Evolutionary conservation across 257 asterid genomes (phyloP), one percentile per base, ranked within the genome.

Genomic region (Buddleja alternifolia): DNA sequence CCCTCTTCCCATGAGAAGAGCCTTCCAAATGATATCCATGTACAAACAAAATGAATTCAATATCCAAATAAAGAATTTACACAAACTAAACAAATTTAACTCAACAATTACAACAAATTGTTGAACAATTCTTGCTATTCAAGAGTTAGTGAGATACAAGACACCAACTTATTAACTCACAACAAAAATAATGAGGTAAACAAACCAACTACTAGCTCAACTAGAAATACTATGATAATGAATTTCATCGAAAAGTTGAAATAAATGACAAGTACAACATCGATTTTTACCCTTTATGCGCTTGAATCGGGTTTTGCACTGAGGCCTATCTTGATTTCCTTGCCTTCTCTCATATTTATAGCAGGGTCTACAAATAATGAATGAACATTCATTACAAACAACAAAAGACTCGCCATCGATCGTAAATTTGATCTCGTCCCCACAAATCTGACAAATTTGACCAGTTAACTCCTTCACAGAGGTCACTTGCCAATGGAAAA

Each of bases 361-460:
- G 83, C 97, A 90, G 12, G 84, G 88, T 62, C 98, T 77, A 52
- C 98, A 93, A 67, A 88, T 77, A 39, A 95, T 97, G 82, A 90
- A 90, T 48, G 97, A 96, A 61, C 98, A 93, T 72, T 93, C 98
- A 60, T 90, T 93, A 77, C 98, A 93, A 73, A 97, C 98, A 56
- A 90, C 81, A 73, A 93, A 93, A 3, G 94, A 87, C 82, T 93
- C 98, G 10, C 97, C 98, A 41, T 82, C 90, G 8, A 73, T 92
- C 7, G 83, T 80, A 42, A 86, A 84, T 63, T 90, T 96, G 67
- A 93, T 70, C 79, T 93, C 98, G 78, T 93, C 98, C 60, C 97
- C 97, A 80, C 98, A 93, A 82, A 93, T 93, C 90, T 93, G 97
- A 63, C 98, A 93, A 81, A 78, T 93, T 88, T 90, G 98, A 24